Evolutionary conservation across 2,329 filamentous ascomycete genomes (phyloP).

Genomic region (Cadophora gregata): DNA sequence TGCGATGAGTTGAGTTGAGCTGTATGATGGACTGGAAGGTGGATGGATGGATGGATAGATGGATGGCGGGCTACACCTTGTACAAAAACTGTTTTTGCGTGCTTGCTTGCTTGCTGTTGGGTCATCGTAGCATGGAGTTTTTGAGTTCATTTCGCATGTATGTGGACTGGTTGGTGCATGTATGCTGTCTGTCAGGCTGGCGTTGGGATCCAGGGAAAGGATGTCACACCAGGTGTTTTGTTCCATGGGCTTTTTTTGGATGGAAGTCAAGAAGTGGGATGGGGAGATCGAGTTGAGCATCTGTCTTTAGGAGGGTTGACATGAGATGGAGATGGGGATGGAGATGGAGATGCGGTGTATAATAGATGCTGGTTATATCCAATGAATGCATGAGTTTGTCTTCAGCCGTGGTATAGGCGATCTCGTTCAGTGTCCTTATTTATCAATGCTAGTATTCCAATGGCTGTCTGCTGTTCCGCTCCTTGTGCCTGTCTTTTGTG

Average conservation of each 20-base stretch:
- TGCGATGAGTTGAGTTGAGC: no score
- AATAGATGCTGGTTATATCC: background rate
- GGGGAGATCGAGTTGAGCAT: background rate
- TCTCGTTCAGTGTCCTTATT: no score
- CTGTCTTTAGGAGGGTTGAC: background rate
- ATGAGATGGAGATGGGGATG: background rate
- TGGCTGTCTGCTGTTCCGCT: no score
- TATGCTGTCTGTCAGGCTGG: background rate
- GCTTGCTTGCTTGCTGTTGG: background rate
- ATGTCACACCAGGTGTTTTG: background rate
- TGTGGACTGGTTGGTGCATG: background rate
- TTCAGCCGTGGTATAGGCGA: background rate
- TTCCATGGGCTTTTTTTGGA: background rate
- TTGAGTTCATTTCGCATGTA: background rate
- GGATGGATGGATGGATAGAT: background rate
- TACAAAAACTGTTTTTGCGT: background rate
- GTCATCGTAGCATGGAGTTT: conserved; percentile 9
- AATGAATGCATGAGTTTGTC: conserved; percentile 1
- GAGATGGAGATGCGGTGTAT: background rate
- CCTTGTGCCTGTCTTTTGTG: no score
- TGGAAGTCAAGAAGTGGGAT: background rate
- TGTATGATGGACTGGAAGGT: background rate
- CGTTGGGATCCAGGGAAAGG: background rate
- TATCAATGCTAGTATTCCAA: no score
- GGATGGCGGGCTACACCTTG: background rate